Conservation (phyloP, 2,329 filamentous ascomycete species). For the Ceratocystis papillata region DNA sequence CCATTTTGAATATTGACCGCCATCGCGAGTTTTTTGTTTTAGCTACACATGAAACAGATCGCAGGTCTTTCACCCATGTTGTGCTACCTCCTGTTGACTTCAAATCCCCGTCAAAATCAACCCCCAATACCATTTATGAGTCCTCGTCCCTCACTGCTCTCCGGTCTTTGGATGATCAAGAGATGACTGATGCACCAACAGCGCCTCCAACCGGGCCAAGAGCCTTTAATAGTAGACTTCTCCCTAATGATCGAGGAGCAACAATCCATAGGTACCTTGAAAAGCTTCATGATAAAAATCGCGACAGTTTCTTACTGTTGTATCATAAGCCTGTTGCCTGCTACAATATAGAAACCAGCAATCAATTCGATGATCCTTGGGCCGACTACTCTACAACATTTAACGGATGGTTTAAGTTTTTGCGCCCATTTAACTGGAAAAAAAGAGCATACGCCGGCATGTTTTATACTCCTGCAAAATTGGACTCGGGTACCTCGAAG, state of each 20-base stretch:
- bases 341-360: background rate
- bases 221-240: background rate
- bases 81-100: conserved; percentile 30
- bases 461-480: conserved; percentile 37
- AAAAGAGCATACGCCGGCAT: conserved; percentile 31
- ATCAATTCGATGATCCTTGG: conserved; percentile 26
- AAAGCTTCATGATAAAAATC: background rate
- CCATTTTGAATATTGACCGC: conserved; percentile 38
- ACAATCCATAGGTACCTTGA: background rate
- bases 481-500: conserved; percentile 19
- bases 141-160: background rate
- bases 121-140: conserved; percentile 31
- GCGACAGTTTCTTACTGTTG: background rate
- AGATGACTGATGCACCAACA: background rate
- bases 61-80: conserved; percentile 10
- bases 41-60: conserved; percentile 35
- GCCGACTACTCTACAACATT: conserved; percentile 30
- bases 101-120: conserved; percentile 29
- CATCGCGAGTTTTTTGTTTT: conserved; percentile 47
- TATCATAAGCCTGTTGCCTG: conserved; percentile 5
- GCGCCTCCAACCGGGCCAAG: background rate
- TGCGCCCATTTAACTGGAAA: conserved; percentile 10
- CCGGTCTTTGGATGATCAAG: background rate
- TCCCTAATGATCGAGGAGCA: background rate
- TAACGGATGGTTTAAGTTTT: conserved; percentile 27